Evolutionary conservation across 441 rosid species (phyloP), one percentile per base, ranked within the genome.

Genomic region (Theobroma grandiflorum): DNA sequence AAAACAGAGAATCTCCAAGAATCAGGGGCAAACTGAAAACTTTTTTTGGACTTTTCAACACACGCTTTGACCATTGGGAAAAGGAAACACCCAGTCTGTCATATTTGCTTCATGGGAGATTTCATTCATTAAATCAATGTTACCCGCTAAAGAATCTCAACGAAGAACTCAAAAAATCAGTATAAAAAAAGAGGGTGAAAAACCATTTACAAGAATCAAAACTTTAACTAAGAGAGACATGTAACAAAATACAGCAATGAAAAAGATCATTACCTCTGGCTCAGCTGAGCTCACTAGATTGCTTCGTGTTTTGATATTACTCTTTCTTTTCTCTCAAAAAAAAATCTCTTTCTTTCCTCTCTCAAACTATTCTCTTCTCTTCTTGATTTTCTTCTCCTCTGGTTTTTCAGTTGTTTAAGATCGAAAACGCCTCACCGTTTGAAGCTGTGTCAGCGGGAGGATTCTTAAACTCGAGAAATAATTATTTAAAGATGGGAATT

Each of bases 181-280:
- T 4, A 15, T 2, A 35, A 18, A 31, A 73, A 20, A 40, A 0
- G 42, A 8, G 3, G 26, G 22, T 6, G 14, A 42, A 50, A 42
- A 12, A 3, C 12, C 20, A 14, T n/a, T 74, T 58, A 57, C 49
- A 49, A 22, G 12, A 50, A 68, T 35, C 14, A 3, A 49, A 50
- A 73, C 63, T 47, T 76, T 11, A 14, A 63, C 47, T 45, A 50
- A 43, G 18, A 20, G 43, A 45, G 22, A 22, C 38, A 26, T 33
- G 14, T 15, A 72, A 11, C 7, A 33, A 71, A 43, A 42, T 18
- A 4, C 1, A 26, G 53, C 31, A n/a, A 63, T 6, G 49, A 3
- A n/a, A 45, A 31, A 73, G 8, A 78, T 58, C 47, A 66, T 22
- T 76, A 86, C 90, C 84, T 65, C 33, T 55, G 33, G 55, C 37